These are phyloP conservation scores for Globisporangium cederbergense DNA, from an alignment of 352 stramenopile genomes.

Conservation along the genomic window DNA sequence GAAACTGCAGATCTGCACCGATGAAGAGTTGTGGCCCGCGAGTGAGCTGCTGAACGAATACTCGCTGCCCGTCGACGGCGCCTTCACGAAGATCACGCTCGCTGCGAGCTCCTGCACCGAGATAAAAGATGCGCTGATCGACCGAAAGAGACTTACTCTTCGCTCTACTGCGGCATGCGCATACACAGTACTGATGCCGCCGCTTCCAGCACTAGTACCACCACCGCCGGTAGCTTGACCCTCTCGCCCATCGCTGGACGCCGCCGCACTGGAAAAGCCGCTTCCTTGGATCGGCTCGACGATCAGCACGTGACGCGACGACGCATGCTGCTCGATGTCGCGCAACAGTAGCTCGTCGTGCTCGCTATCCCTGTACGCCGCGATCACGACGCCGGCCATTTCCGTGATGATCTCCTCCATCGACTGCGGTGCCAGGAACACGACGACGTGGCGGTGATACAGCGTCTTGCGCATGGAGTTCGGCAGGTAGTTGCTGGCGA, in stretches of 20 bases:
- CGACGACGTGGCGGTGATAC: constrained; percentile 63
- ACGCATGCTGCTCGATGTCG: constrained; percentile 46
- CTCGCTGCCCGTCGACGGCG: constrained; percentile 47
- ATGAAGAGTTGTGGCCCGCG: constrained; percentile 46
- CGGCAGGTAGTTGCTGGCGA: constrained; percentile 67
- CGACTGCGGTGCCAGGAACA: constrained; percentile 68
- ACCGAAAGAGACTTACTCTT: constrained; percentile 55
- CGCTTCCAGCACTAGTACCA: neutral
- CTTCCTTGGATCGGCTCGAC: constrained; percentile 49
- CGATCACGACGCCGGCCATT: constrained; percentile 68
- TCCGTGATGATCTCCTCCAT: constrained; percentile 77
- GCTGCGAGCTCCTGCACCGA: constrained; percentile 77
- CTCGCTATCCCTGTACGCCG: constrained; percentile 48
- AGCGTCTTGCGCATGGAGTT: constrained; percentile 76
- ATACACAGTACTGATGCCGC: neutral
- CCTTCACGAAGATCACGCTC: constrained; percentile 81
- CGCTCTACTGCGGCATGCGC: constrained; percentile 40
- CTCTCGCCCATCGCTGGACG: constrained; percentile 44
- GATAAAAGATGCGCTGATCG: constrained; percentile 63
- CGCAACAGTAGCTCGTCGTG: constrained; percentile 59
- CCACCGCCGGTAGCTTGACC: constrained; percentile 1
- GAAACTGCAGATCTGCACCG: constrained; percentile 53
- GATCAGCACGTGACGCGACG: constrained; percentile 52
- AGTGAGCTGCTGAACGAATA: constrained; percentile 66
- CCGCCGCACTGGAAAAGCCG: constrained; percentile 52